Conservation (phyloP, 2,329 filamentous ascomycete species). For the Gaeumannomyces sp. region DNA sequence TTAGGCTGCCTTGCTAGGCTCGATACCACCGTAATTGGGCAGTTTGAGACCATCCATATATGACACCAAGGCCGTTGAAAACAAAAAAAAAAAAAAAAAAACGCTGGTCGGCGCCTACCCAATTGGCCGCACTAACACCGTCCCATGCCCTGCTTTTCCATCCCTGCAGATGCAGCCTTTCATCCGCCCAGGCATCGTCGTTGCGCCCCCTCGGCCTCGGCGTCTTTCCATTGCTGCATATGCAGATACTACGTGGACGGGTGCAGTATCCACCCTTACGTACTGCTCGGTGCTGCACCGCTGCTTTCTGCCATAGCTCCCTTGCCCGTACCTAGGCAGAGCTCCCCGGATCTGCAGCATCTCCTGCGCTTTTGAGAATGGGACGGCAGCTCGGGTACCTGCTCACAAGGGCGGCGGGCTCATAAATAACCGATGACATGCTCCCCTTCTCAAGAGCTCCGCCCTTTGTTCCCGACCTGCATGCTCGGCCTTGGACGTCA, state of each 20-base stretch:
- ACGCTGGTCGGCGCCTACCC: background rate
- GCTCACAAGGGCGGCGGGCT: background rate
- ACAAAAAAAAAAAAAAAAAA: background rate
- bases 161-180: background rate
- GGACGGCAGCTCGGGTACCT: background rate
- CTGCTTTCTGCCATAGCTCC: background rate
- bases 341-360: background rate
- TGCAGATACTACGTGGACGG: background rate
- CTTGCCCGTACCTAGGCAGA: background rate
- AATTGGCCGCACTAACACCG: background rate
- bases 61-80: background rate
- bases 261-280: background rate
- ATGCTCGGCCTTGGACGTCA: background rate
- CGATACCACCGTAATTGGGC: too few species aligned
- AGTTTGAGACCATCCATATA: too few species aligned
- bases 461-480: background rate
- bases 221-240: background rate
- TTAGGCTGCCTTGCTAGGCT: background rate
- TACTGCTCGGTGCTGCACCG: background rate
- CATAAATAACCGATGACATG: background rate
- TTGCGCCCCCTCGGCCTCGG: background rate
- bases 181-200: background rate
- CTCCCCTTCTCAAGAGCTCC: background rate
- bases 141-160: background rate
- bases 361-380: conserved; percentile 1